Conservation (phyloP, 2,329 filamentous ascomycete species). For the Fusarium napiforme region DNA sequence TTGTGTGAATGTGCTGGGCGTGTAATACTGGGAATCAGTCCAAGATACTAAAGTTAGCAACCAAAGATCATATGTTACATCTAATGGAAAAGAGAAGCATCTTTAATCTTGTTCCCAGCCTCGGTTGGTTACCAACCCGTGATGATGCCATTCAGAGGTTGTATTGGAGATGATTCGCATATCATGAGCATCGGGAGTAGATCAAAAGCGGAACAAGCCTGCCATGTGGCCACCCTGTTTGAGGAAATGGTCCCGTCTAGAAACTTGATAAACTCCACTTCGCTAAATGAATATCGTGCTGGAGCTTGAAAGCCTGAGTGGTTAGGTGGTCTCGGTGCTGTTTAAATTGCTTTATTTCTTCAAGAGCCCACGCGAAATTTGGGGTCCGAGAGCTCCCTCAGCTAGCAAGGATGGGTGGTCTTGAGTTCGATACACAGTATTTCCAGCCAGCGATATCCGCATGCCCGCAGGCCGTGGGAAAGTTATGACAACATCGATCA, state of each 20-base stretch:
- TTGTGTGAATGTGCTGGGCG: not conserved
- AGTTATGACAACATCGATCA: not conserved
- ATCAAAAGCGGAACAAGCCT: slow-evolving; percentile 30
- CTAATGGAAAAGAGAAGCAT: not conserved
- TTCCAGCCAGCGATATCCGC: not conserved
- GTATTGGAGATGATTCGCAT: slow-evolving; percentile 15
- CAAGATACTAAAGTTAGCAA: not conserved
- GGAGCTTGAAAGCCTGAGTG: slow-evolving; percentile 11
- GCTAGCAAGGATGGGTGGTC: slow-evolving; percentile 25
- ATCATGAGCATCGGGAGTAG: slow-evolving; percentile 1
- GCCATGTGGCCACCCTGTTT: slow-evolving; percentile 42
- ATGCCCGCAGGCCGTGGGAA: not conserved
- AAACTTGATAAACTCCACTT: slow-evolving; percentile 28
- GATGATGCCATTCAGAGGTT: slow-evolving; percentile 16
- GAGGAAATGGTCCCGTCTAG: slow-evolving; percentile 9
- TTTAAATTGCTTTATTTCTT: slow-evolving; percentile 45
- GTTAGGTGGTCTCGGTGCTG: slow-evolving; percentile 26
- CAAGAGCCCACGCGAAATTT: slow-evolving; percentile 35
- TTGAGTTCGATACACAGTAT: not conserved
- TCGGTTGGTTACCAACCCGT: not conserved
- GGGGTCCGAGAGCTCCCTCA: slow-evolving; percentile 9
- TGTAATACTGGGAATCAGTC: not conserved
- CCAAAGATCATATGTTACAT: not conserved
- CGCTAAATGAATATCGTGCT: not conserved
- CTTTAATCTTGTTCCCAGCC: not conserved